Evolutionary conservation across 1,284 basidiomycete species (phyloP).

Genomic region (Ceratobasidium theobromae): DNA sequence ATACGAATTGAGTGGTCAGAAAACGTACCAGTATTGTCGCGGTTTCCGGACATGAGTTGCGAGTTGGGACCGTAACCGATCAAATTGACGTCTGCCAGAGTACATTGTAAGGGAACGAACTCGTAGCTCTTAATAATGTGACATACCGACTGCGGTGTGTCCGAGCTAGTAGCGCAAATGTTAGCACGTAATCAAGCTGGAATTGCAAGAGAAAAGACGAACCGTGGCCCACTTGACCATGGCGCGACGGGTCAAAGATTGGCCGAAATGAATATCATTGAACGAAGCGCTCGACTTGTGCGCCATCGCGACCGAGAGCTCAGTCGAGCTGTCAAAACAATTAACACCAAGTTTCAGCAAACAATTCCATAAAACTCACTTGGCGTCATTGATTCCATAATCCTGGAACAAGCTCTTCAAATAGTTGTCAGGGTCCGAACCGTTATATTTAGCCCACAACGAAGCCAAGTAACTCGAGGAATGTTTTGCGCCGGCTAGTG

Average conservation of each 20-base stretch:
- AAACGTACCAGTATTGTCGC: slow-evolving; percentile 29
- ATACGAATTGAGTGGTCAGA: background rate
- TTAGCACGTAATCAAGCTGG: background rate
- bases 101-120: background rate
- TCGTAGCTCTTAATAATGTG: background rate
- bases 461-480: slow-evolving; percentile 40
- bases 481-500: slow-evolving; percentile 39
- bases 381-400: slow-evolving; percentile 39
- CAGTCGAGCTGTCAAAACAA: slow-evolving; percentile 20
- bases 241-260: slow-evolving; percentile 32
- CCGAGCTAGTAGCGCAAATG: background rate
- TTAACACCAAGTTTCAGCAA: background rate
- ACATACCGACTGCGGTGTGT: slow-evolving; percentile 31
- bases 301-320: slow-evolving; percentile 33
- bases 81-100: slow-evolving; percentile 32
- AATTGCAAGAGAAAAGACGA: background rate
- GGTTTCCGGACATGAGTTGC: slow-evolving; percentile 32
- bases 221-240: slow-evolving; percentile 34
- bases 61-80: slow-evolving; percentile 34
- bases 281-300: slow-evolving; percentile 30
- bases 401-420: slow-evolving; percentile 31
- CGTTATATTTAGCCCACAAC: slow-evolving; percentile 32
- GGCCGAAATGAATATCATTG: slow-evolving; percentile 35
- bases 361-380: slow-evolving; percentile 14
- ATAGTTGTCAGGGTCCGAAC: slow-evolving; percentile 36